These are phyloP conservation scores for Pyrenochaeta sp. DNA, from an alignment of 2,329 filamentous ascomycete species.

Conservation along the genomic window DNA sequence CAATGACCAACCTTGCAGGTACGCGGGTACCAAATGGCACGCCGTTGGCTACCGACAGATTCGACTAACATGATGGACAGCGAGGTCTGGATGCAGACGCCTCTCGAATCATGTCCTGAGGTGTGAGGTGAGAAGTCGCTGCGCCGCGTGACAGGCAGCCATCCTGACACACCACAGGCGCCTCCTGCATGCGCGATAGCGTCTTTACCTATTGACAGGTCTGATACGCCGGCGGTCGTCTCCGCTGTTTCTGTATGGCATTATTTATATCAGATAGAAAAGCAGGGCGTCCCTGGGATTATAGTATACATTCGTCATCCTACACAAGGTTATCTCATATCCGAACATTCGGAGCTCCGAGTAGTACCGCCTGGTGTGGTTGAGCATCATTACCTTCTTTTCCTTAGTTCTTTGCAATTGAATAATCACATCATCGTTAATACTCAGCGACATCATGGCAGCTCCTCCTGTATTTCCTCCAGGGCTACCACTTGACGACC, in stretches of 20 bases:
- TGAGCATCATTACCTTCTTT: background rate
- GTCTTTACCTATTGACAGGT: constrained; percentile 2
- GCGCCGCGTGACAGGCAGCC: background rate
- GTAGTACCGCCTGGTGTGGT: background rate
- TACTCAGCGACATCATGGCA: constrained; percentile 19
- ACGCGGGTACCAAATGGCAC: background rate
- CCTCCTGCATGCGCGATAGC: constrained; percentile 4
- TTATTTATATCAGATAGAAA: constrained; percentile 13
- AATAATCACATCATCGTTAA: background rate
- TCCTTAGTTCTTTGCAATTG: background rate
- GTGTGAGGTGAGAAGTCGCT: background rate
- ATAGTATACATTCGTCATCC: background rate
- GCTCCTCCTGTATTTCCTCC: constrained; percentile 6
- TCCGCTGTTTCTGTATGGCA: background rate
- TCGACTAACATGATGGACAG: constrained; percentile 1
- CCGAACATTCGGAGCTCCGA: background rate
- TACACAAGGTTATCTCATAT: background rate
- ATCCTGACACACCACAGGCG: background rate
- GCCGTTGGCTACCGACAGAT: background rate
- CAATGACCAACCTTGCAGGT: background rate
- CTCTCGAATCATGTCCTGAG: constrained; percentile 4
- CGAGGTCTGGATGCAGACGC: background rate
- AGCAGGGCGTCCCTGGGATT: background rate
- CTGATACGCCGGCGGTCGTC: background rate
- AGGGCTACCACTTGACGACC: constrained; percentile 29